Base-by-base conservation (phyloP, 768 basidiomycete species). In the Lentinula guzmanii region DNA sequence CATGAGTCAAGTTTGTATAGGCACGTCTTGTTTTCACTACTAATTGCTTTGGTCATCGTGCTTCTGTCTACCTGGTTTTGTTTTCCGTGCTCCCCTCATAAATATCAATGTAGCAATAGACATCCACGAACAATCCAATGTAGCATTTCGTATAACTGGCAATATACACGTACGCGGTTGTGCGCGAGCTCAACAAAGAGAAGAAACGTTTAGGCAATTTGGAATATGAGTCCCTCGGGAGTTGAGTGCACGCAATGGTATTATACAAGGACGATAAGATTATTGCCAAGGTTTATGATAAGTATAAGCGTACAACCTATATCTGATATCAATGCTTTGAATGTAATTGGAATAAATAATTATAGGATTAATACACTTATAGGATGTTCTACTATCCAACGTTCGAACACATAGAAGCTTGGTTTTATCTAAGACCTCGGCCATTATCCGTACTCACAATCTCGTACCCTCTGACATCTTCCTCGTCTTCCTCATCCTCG, bases 121-220 rank as follows among this genome's bases (percentile, higher is more conserved):
- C 72, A 70, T 60, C 65, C 64, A 69, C 65, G 66, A 63, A 64
- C 63, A 48, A 9, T 56, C 51, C 54, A 62, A 59, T 70, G 67
- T 71, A 70, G 62, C 64, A 68, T 65, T 65, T 68, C 66, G 68
- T 72, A 73, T 67, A 72, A 72, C 70, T 70, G 70, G 72, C 72
- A 69, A 68, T 65, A 75, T 74, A 75, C 74, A 75, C 73, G 72
- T 65, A 67, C 67, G 64, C 67, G 63, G 62, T 52, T 58, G 64
- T 66, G 63, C 65, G 62, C 65, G 65, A 63, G 67, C 52, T 62
- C 48, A 13, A 37, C 21, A 21, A 21, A 21, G 21, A 21, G 21
- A 21, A 21, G 21, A 21, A 21, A 21, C 21, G 21, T 21, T 21
- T 21, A 21, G 21, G 21, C 21, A 21, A 21, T 21, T 21, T 21